Evolutionary conservation across 2,329 filamentous ascomycete genomes (phyloP), one percentile per base, ranked within the genome.

Genomic region (Geosmithia morbida): DNA sequence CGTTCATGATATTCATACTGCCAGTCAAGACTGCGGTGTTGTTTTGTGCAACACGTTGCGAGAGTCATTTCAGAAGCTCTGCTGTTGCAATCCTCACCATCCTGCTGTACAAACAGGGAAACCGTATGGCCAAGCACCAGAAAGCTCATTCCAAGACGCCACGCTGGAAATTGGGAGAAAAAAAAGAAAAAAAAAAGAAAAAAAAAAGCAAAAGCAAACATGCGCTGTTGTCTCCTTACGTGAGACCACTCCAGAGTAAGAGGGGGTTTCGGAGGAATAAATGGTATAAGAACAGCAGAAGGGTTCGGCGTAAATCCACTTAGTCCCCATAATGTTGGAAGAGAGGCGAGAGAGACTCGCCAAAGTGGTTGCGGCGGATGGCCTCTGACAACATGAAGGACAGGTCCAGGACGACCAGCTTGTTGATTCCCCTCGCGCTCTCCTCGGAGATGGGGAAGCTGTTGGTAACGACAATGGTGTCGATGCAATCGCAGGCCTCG

Each of bases 341-440:
- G 51, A 86, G 60, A 33, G 70, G 71, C 51, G 74, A 78, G 58
- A 87, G 84, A 53, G 83, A 83, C 69, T 96, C 90, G 64, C 92
- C 92, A 59, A 97, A 92, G 64, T 98, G 90, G 62, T 97, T 97
- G 57, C 92, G 81, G 57, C 92, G 79, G 56, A 98, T 97, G 46
- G 89, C 88, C 66, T 98, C 92, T 4, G 88, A 79, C 41, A 98
- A 71, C 46, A 98, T 71, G 59, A 83, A 85, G 22, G 89, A 94
- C 16, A 98, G 75, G 58, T 96, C 89, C 49, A 98, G 77, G 33
- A 96, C 76, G 48, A 94, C 80, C 57, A 98, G 74, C 71, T 98
- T 98, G 66, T 75, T 82, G 46, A 79, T 81, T 49, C 75, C 77
- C 54, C 72, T 77, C 33, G 79, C 73, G 63, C 84, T 82, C 53